phyloP scores from a whole-genome alignment of 768 basidiomycete genomes.

The Scleroderma citrinum region DNA sequence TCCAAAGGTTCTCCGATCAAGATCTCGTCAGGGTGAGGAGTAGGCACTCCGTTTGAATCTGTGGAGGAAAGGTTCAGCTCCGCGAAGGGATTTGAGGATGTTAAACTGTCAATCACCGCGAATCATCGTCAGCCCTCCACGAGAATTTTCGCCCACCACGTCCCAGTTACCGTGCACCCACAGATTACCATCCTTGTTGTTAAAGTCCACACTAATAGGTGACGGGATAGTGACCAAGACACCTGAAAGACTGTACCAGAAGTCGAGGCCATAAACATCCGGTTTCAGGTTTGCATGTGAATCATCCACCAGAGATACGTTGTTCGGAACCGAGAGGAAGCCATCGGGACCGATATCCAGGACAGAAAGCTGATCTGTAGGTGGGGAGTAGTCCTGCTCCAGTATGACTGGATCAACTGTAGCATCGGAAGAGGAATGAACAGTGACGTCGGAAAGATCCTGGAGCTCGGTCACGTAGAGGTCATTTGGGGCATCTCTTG shows the following conservation, averaged over 20 bases:
- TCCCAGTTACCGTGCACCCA: conserved; percentile 58
- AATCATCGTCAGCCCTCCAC: conserved; percentile 50
- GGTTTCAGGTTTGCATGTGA: conserved; percentile 46
- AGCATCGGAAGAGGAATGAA: conserved; percentile 39
- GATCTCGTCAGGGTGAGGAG: conserved; percentile 53
- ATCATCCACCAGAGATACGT: conserved; percentile 38
- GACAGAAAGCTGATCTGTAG: conserved; percentile 41
- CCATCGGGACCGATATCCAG: conserved; percentile 51
- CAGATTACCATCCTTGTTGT: conserved; percentile 48
- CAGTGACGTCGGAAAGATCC: conserved; percentile 37
- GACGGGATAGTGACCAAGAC: conserved; percentile 48
- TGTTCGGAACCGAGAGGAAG: conserved; percentile 51
- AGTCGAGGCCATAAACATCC: conserved; percentile 50
- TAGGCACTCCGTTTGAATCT: conserved; percentile 47
- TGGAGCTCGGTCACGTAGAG: conserved; percentile 46
- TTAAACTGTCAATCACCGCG: conserved; percentile 39
- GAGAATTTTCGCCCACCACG: conserved; percentile 46
- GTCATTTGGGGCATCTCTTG: conserved; percentile 36
- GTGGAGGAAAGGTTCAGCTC: not conserved
- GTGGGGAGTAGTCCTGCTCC: conserved; percentile 47
- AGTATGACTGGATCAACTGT: conserved; percentile 44
- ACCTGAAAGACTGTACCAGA: conserved; percentile 60
- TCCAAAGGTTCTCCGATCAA: conserved; percentile 52
- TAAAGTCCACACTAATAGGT: conserved; percentile 44
- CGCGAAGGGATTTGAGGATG: not conserved